Percentiles rank a stretch among this genome's conserved stretches.
Evolutionary conservation across 75 land plant species (phyloP).

Genomic region (Picea glauca): DNA sequence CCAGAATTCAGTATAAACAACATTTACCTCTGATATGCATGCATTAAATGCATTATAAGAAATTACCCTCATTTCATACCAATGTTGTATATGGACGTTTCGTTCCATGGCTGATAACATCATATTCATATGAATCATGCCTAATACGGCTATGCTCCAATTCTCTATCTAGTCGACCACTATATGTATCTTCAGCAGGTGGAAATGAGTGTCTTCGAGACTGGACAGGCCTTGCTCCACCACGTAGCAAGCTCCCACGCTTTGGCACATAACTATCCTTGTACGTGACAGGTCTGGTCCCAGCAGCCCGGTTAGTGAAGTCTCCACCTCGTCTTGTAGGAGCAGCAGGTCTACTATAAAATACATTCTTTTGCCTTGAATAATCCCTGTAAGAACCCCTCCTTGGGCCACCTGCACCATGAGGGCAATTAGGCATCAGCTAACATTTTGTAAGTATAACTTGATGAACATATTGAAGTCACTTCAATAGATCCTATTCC

Average conservation of each 20-base stretch:
- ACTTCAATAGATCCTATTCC: background rate
- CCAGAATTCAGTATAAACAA: background rate
- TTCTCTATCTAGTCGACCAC: slow-evolving; percentile 14
- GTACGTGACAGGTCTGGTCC: slow-evolving; percentile 8
- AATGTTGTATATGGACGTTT: slow-evolving; percentile 32
- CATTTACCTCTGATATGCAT: background rate
- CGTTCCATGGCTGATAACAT: slow-evolving; percentile 18
- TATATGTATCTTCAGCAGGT: slow-evolving; percentile 11
- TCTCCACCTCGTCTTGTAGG: slow-evolving; percentile 8
- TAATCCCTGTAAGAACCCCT: slow-evolving; percentile 23
- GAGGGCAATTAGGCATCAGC: background rate
- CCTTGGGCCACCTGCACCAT: slow-evolving; percentile 22
- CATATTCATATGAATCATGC: slow-evolving; percentile 35
- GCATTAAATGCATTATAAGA: background rate
- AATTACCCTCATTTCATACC: slow-evolving; percentile 11
- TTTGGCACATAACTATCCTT: slow-evolving; percentile 8
- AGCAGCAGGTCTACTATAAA: slow-evolving; percentile 2
- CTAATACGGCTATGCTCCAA: slow-evolving; percentile 10
- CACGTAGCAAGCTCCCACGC: slow-evolving; percentile 20
- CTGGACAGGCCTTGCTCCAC: slow-evolving; percentile 11
- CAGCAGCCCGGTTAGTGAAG: background rate
- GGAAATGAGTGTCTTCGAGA: slow-evolving; percentile 30
- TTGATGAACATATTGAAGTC: background rate
- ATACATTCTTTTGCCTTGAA: background rate
- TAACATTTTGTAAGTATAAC: background rate